These are phyloP conservation scores for Rhodotorula kratochvilovae DNA, from an alignment of 768 basidiomycete genomes.

Conservation along the genomic window DNA sequence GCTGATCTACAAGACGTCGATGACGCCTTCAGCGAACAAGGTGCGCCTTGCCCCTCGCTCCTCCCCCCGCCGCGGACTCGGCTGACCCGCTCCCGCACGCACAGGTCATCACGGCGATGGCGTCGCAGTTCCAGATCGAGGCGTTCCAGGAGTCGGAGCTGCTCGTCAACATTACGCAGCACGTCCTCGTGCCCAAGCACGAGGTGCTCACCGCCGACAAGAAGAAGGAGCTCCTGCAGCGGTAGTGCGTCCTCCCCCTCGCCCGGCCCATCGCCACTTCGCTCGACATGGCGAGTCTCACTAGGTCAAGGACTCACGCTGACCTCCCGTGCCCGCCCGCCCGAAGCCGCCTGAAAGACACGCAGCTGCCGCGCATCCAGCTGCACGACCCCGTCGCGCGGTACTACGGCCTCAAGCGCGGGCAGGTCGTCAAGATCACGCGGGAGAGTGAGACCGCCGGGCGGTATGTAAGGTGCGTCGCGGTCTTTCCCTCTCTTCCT, in stretches of 20 bases:
- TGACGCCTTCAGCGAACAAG: slow-evolving; percentile 95
- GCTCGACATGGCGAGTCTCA: too few species aligned
- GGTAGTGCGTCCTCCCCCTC: slow-evolving; percentile 70
- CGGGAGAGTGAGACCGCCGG: slow-evolving; percentile 95
- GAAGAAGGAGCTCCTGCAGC: slow-evolving; percentile 76
- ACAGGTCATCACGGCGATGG: slow-evolving; percentile 89
- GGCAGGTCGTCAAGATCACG: slow-evolving; percentile 97
- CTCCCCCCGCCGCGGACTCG: neutral
- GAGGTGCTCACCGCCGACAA: slow-evolving; percentile 78
- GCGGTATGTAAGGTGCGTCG: slow-evolving; percentile 54
- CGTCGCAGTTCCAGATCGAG: slow-evolving; percentile 77
- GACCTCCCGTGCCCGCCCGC: too few species aligned
- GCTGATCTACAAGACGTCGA: slow-evolving; percentile 89
- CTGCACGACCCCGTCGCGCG: slow-evolving; percentile 94
- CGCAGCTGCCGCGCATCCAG: slow-evolving; percentile 94
- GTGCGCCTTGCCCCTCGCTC: slow-evolving; percentile 50
- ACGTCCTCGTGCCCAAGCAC: slow-evolving; percentile 89
- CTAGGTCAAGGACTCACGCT: neutral
- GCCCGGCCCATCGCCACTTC: too few species aligned
- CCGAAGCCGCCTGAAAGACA: slow-evolving; percentile 87
- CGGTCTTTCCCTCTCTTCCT: neutral
- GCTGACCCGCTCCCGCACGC: neutral
- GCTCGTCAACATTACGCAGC: slow-evolving; percentile 94
- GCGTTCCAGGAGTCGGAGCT: slow-evolving; percentile 96
- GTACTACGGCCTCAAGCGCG: slow-evolving; percentile 91